These are phyloP conservation scores for Eucalyptus curtisii DNA, from an alignment of 345 rosid species.

Conservation along the genomic window DNA sequence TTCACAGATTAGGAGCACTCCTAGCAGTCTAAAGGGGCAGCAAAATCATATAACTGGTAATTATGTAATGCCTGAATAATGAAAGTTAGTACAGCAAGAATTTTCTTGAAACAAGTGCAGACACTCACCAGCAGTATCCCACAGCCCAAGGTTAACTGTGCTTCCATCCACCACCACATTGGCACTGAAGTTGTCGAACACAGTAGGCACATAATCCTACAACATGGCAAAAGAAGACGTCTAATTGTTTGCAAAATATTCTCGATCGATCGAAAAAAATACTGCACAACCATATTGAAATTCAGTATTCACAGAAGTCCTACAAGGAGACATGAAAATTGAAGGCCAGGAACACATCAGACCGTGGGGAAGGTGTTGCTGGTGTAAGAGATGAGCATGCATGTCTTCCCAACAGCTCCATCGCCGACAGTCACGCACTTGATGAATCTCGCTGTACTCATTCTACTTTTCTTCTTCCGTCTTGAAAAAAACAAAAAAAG, in stretches of 20 bases:
- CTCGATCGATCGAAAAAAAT: background rate
- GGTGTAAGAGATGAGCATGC: conserved; percentile 46
- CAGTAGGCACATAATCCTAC: conserved; percentile 46
- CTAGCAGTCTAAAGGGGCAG: background rate
- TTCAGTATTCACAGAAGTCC: background rate
- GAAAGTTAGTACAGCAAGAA: background rate
- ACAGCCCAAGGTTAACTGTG: conserved; percentile 39
- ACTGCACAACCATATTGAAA: background rate
- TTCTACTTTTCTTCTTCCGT: background rate
- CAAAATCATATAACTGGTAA: background rate
- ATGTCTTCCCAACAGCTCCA: conserved; percentile 48
- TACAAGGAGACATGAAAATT: background rate
- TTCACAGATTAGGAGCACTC: background rate
- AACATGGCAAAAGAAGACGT: background rate
- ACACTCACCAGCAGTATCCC: conserved; percentile 43
- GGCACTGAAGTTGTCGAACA: conserved; percentile 47
- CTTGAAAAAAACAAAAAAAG: background rate
- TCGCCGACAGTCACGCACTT: conserved; percentile 52
- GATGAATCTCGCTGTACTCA: conserved; percentile 46
- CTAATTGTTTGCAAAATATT: background rate
- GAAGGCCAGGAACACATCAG: background rate
- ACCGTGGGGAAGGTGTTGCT: conserved; percentile 52
- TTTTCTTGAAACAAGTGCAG: background rate
- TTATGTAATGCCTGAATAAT: background rate
- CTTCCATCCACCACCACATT: conserved; percentile 48